Percentiles rank a stretch among this genome's conserved stretches.
Conservation (phyloP, 2,329 filamentous ascomycete genomes). For the Catunica adiposa region DNA sequence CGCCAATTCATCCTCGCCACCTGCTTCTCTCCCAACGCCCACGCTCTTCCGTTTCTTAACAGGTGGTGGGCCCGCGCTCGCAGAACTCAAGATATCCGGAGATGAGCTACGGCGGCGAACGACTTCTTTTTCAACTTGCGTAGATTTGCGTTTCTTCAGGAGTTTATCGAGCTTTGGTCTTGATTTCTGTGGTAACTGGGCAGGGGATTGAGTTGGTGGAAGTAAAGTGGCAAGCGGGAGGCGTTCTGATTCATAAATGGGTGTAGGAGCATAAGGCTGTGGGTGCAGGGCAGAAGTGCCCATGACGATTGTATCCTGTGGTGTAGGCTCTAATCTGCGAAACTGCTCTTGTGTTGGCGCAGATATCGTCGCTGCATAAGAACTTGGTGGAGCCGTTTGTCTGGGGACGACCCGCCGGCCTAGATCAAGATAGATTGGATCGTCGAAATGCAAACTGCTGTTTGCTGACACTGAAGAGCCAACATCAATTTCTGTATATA, state of each 20-base stretch:
- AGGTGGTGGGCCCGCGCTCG: background rate
- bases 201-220: background rate
- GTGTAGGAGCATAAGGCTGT: background rate
- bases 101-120: background rate
- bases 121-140: background rate
- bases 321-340: background rate
- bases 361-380: background rate
- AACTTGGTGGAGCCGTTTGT: background rate
- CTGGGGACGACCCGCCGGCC: background rate
- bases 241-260: background rate
- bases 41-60: slow-evolving; percentile 1
- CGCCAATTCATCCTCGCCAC: background rate
- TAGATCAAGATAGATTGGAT: background rate
- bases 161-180: background rate
- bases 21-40: background rate
- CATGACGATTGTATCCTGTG: background rate
- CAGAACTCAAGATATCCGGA: background rate
- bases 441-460: background rate
- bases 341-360: background rate
- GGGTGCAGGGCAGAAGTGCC: background rate
- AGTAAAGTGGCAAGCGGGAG: background rate
- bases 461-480: background rate
- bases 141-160: background rate
- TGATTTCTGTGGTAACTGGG: background rate
- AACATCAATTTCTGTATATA: background rate